A percentile compares a stretch with the other conserved stretches of the same genome.
phyloP scores from a whole-genome alignment of 768 basidiomycete species.

The Sporobolomyces phaffii region DNA sequence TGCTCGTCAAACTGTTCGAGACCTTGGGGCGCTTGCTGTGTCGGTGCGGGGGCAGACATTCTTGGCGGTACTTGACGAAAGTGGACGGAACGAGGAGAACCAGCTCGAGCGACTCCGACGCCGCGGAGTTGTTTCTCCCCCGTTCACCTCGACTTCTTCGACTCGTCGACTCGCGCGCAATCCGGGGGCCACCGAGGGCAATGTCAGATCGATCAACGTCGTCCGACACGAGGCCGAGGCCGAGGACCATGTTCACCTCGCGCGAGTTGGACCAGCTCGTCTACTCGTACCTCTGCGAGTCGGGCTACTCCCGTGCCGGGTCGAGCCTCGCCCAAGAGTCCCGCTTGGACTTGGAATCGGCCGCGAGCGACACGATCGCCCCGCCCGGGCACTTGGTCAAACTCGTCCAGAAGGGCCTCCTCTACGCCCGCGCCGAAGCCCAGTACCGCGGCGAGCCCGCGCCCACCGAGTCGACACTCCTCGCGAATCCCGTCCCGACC shows the following conservation, averaged over 20 bases:
- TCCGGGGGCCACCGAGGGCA: too few relatives aligned
- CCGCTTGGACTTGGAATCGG: background rate
- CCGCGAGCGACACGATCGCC: background rate
- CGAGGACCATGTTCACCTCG: constrained; percentile 22
- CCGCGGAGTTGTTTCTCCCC: background rate
- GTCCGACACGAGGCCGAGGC: too few relatives aligned
- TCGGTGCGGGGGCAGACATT: constrained; percentile 15
- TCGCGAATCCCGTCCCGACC: constrained; percentile 36
- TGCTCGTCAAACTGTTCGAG: constrained; percentile 28
- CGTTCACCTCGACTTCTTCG: background rate
- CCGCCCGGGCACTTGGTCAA: constrained; percentile 41
- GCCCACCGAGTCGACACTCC: background rate
- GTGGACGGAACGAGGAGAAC: too few relatives aligned
- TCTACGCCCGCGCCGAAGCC: constrained; percentile 41
- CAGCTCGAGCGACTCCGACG: background rate
- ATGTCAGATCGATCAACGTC: too few relatives aligned
- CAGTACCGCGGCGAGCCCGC: constrained; percentile 27
- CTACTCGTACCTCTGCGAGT: constrained; percentile 40
- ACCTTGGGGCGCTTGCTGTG: constrained; percentile 3
- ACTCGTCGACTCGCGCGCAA: background rate
- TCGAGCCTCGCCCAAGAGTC: constrained; percentile 38
- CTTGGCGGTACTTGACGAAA: background rate
- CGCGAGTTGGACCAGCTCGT: constrained; percentile 42
- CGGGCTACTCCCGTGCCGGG: constrained; percentile 37
- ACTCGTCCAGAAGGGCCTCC: constrained; percentile 41